Evolutionary conservation across 768 basidiomycete genomes (phyloP).

Genomic region (Tremella fuciformis): DNA sequence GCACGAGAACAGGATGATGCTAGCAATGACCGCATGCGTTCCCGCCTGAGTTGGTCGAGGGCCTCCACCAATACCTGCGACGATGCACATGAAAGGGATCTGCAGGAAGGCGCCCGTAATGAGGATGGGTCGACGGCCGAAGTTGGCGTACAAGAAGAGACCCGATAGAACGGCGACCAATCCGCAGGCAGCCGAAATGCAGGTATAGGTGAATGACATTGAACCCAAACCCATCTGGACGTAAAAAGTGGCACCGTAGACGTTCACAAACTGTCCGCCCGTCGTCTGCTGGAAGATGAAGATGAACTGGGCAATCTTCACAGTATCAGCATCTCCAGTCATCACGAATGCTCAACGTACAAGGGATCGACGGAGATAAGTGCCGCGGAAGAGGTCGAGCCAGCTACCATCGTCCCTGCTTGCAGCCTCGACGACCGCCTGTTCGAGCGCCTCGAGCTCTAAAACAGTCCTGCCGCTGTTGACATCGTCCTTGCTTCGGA

Average conservation of each 20-base stretch:
- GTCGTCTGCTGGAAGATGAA: conserved; percentile 14
- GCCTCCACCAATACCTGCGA: conserved; percentile 21
- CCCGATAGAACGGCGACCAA: conserved; percentile 16
- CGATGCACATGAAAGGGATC: conserved; percentile 18
- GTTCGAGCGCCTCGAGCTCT: conserved; percentile 19
- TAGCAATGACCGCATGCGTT: conserved; percentile 21
- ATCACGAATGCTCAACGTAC: not conserved
- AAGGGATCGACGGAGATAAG: conserved; percentile 10
- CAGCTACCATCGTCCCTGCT: conserved; percentile 14
- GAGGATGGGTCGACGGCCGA: conserved; percentile 21
- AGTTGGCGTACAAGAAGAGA: conserved; percentile 17
- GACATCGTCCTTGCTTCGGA: conserved; percentile 14
- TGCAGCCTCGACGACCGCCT: conserved; percentile 9
- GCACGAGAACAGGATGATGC: conserved; percentile 23
- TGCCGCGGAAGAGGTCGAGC: conserved; percentile 16
- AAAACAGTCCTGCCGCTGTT: conserved; percentile 12
- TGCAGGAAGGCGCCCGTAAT: conserved; percentile 19
- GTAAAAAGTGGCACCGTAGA: conserved; percentile 22
- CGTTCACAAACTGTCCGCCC: conserved; percentile 21
- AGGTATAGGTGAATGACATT: conserved; percentile 27
- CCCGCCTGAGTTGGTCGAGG: not conserved
- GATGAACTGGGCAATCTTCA: not conserved
- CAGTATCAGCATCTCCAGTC: too few relatives aligned
- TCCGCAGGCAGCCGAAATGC: conserved; percentile 17
- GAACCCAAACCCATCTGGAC: conserved; percentile 17